These are phyloP conservation scores for Neoscytalidium dimidiatum DNA, from an alignment of 2,329 filamentous ascomycete genomes.

Conservation along the genomic window DNA sequence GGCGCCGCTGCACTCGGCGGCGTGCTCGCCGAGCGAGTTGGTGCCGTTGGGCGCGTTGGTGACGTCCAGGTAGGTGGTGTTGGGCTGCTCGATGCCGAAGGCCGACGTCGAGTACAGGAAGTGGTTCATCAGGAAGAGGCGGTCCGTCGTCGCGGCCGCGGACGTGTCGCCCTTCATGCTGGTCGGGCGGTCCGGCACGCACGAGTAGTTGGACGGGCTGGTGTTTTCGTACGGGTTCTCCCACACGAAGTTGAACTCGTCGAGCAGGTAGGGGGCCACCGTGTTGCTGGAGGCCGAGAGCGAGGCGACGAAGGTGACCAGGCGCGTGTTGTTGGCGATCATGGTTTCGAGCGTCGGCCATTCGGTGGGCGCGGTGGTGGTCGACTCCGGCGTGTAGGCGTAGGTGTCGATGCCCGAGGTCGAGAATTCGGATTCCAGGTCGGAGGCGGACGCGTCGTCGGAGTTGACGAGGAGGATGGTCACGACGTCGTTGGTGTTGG, in stretches of 20 bases:
- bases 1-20: conserved; percentile 51
- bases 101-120: conserved; percentile 63
- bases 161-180: conserved; percentile 47
- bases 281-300: conserved; percentile 26
- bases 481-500: conserved; percentile 69
- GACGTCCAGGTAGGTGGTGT: conserved; percentile 52
- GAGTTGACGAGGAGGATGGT: conserved; percentile 70
- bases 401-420: conserved; percentile 58
- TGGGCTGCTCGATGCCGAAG: conserved; percentile 21
- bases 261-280: conserved; percentile 55
- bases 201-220: conserved; percentile 64
- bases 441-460: conserved; percentile 55
- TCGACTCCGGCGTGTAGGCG: conserved; percentile 50
- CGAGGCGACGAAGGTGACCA: conserved; percentile 66
- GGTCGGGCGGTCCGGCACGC: conserved; percentile 64
- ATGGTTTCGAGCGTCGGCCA: conserved; percentile 70
- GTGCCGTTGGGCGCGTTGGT: conserved; percentile 63
- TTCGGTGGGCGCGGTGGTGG: conserved; percentile 39
- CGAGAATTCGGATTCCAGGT: conserved; percentile 49
- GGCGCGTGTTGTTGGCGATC: conserved; percentile 61
- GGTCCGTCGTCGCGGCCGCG: conserved; percentile 55
- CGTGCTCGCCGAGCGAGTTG: conserved; percentile 51
- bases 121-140: conserved; percentile 72
- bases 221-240: conserved; percentile 68
- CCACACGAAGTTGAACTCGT: conserved; percentile 65